A percentile compares a stretch with the other conserved stretches of the same genome.
phyloP scores from a whole-genome alignment of 208 protist species.

The Leishmania braziliensis region DNA sequence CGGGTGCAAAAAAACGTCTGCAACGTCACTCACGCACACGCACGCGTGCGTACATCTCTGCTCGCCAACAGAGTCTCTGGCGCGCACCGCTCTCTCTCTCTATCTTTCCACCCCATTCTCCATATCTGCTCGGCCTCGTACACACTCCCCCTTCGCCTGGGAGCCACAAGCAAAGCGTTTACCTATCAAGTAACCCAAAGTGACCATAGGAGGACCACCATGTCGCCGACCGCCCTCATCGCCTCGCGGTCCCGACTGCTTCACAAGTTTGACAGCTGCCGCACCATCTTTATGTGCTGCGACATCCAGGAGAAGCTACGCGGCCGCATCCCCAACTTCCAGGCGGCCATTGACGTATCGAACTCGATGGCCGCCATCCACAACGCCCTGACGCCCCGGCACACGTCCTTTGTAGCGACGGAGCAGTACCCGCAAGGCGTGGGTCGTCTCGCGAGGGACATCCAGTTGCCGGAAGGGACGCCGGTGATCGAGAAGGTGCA shows the following conservation, averaged over 20 bases:
- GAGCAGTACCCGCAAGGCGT: slow-evolving; percentile 76
- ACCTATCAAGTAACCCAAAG: background rate
- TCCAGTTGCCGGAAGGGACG: slow-evolving; percentile 44
- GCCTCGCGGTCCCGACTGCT: slow-evolving; percentile 1
- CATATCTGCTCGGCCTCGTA: no score
- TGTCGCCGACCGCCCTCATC: slow-evolving; percentile 2
- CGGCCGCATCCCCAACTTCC: slow-evolving; percentile 54
- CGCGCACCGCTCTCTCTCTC: background rate
- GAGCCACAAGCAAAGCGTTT: no score
- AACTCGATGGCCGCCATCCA: slow-evolving; percentile 60
- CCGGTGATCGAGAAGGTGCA: slow-evolving; percentile 43
- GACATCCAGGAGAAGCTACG: slow-evolving; percentile 63
- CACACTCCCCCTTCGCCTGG: background rate
- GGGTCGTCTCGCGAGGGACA: slow-evolving; percentile 48
- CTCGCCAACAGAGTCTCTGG: background rate
- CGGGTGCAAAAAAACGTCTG: background rate
- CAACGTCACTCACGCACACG: background rate
- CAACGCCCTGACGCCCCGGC: slow-evolving; percentile 29
- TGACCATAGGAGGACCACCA: background rate
- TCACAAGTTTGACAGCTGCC: no score
- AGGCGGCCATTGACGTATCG: slow-evolving; percentile 60
- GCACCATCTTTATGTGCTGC: slow-evolving; percentile 62
- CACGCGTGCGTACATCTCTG: background rate
- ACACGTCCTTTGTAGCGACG: slow-evolving; percentile 68
- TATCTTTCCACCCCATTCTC: background rate